Evolutionary conservation across 2,329 filamentous ascomycete genomes (phyloP).

Genomic region (Exophiala spinifera): DNA sequence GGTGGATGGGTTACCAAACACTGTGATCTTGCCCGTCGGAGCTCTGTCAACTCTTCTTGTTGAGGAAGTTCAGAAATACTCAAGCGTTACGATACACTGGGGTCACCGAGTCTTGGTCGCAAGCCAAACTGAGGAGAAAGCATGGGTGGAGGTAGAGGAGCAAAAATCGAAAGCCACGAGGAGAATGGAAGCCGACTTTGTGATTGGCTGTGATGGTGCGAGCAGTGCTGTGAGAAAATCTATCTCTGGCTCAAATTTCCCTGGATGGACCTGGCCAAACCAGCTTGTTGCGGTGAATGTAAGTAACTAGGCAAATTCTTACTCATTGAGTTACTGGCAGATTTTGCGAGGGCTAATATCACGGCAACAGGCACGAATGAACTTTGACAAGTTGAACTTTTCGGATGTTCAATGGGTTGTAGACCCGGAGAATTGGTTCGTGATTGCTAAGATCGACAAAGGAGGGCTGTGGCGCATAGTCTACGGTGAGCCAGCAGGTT

Average conservation of each 20-base stretch:
- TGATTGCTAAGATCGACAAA: conserved; percentile 57
- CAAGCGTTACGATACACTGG: too few species aligned
- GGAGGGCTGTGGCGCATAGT: conserved; percentile 62
- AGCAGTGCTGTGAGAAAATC: conserved; percentile 37
- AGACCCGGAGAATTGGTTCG: conserved; percentile 59
- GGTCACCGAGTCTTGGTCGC: too few species aligned
- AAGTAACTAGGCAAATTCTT: too few species aligned
- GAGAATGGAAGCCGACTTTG: conserved; percentile 33
- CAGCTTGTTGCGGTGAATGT: conserved; percentile 13
- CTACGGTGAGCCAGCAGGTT: conserved; percentile 56
- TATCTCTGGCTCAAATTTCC: neutral
- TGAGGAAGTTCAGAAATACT: too few species aligned
- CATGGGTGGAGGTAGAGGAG: neutral
- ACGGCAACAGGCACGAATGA: too few species aligned
- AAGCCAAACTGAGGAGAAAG: too few species aligned
- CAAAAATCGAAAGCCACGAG: neutral
- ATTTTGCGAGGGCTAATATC: too few species aligned
- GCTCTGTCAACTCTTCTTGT: conserved; percentile 32
- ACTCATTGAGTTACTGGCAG: too few species aligned
- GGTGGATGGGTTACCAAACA: conserved; percentile 6
- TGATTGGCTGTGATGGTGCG: conserved; percentile 45
- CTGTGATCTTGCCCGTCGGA: conserved; percentile 41
- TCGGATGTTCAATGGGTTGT: conserved; percentile 48
- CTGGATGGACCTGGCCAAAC: conserved; percentile 7
- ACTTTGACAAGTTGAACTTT: conserved; percentile 11